These are phyloP conservation scores for Elaeis oleifera DNA, from an alignment of 202 grass and related monocot species.

Conservation along the genomic window DNA sequence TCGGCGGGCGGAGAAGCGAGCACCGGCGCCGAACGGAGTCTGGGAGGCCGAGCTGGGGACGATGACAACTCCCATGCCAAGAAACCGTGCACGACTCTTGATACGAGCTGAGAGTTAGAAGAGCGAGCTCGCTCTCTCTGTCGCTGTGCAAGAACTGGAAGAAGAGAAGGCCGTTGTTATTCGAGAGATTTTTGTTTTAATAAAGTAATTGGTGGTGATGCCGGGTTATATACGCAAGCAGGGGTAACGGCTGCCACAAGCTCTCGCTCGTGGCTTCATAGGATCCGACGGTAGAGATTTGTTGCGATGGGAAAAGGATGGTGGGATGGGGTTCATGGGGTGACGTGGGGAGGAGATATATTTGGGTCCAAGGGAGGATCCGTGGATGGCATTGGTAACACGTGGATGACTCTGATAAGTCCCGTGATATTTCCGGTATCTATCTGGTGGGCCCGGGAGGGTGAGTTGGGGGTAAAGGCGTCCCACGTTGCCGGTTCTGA, in stretches of 20 bases:
- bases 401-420: conserved; percentile 50
- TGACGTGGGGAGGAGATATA: conserved; percentile 25
- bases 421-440: conserved; percentile 40
- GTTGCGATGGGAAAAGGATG: conserved; percentile 15
- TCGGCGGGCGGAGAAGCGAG: conserved; percentile 24
- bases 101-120: not conserved
- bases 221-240: not conserved
- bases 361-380: not conserved
- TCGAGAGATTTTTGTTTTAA: not conserved
- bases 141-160: conserved; percentile 17
- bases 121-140: no score
- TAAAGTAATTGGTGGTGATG: conserved; percentile 3
- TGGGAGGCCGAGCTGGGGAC: conserved; percentile 17
- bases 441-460: not conserved
- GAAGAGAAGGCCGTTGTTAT: not conserved
- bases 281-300: not conserved
- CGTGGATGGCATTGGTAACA: conserved; percentile 61
- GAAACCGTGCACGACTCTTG: conserved; percentile 2
- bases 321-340: not conserved
- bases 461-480: no score
- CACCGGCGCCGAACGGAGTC: conserved; percentile 1
- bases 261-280: not conserved
- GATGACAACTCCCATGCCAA: conserved; percentile 6
- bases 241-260: conserved; percentile 1
- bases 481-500: not conserved